Evolutionary conservation across 2,329 filamentous ascomycete genomes (phyloP), one percentile per base, ranked within the genome.

Genomic region (Apiospora kogelbergensis): DNA sequence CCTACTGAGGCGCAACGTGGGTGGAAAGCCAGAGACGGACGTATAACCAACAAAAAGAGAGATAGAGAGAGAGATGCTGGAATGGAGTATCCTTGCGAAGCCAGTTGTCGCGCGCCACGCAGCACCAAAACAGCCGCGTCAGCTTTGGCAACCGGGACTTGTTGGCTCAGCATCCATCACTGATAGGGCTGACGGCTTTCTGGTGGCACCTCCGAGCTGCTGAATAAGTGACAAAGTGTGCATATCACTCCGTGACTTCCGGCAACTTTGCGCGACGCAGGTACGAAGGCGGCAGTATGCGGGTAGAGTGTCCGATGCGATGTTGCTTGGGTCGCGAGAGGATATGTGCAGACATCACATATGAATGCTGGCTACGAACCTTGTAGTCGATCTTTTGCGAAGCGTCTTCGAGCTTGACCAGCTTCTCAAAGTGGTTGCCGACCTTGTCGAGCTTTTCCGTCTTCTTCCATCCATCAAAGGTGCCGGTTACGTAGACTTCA

Each of bases 381-480:
- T 99, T 99, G 90, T 98, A 99, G 78, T 91, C 90, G 74, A 97
- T 91, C 84, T 96, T 97, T 72, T 90, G 84, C 65, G 84, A 83
- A 20, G 84, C 82, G 68, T 88, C 84, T 65, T 91, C 85, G 42
- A 98, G 85, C 67, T 88, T 84, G 70, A 99, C 94, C 42, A 89
- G 89, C 85, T 97, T 97, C 81, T 92, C 86, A 81, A 97, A 97
- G 75, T 86, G 76, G 72, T 89, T 85, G 78, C 88, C 92, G 48
- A 89, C 86, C 83, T 93, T 94, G 64, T 94, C 90, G 69, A 99
- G 88, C 84, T 92, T 89, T 80, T 95, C 89, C 68, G 90, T 94
- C 86, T 96, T 95, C 74, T 88, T 87, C 96, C 96, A 99, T 83
- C 93, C 88, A 83, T 98, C 95, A 79, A 98, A 98, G 72, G 93